Evolutionary conservation across 164 flowering plant species (phyloP), one percentile per base, ranked within the genome.

Genomic region (Chloranthus sessilifolius): DNA sequence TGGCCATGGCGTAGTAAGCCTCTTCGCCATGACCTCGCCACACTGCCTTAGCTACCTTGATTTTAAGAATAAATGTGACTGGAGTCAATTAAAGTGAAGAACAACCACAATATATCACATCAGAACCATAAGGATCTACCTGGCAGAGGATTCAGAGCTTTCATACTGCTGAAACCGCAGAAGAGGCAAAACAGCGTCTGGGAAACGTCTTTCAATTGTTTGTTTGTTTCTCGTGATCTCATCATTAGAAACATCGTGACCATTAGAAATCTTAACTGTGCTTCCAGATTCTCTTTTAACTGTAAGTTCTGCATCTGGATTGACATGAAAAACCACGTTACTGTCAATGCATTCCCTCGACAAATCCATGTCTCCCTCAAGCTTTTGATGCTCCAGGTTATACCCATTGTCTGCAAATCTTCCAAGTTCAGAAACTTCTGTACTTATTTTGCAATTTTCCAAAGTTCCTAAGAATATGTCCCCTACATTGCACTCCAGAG

Each of bases 101-200:
- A 20, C 7, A 41, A 15, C 16, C 12, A 24, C 41, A 19, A 27
- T 15, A 3, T 12, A n/a, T 31, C 37, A 9, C 31, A 47, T 8
- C 20, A 41, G 22, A 43, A 68, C 11, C 35, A 44, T 17, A 50
- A 51, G 31, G 24, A 50, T 19, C n/a, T 69, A 92, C 99, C 99
- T 92, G 47, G 75, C 65, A 29, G 91, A 84, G 58, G 97, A 86
- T 42, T 92, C 99, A 41, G 95, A 92, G 68, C 91, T 86, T 68
- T 86, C 96, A 65, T 68, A 78, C 40, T 74, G 92, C 38, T 74
- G 74, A 64, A 53, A 68, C 33, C 85, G 76, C 37, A 84, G 55
- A 50, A 88, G 72, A 5, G 89, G 95, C 38, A 73, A 62, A 61
- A 81, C 76, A 50, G 86, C 70, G 69, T 62, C 73, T 12, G 89